A percentile compares a stretch with the other conserved stretches of the same genome.
Conservation (phyloP, 2,329 filamentous ascomycete genomes). For the Aspergillus calidoustus region DNA sequence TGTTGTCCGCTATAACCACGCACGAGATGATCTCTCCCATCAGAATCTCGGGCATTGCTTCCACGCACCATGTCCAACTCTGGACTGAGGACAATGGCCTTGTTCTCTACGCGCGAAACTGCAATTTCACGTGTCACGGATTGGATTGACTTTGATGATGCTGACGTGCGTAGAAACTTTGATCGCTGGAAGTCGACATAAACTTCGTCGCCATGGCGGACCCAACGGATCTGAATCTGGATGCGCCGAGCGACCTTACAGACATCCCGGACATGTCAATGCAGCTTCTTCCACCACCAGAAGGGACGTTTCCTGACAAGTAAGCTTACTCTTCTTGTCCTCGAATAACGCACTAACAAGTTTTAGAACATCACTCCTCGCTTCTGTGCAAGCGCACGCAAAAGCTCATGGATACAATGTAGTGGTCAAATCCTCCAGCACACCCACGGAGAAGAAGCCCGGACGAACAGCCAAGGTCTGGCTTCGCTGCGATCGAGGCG, state of each 20-base stretch:
- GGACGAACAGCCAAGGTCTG: conserved; percentile 50
- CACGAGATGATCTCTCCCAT: conserved; percentile 32
- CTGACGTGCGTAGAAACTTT: conserved; percentile 28
- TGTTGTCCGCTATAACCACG: conserved; percentile 41
- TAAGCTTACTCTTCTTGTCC: conserved; percentile 24
- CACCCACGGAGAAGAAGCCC: conserved; percentile 51
- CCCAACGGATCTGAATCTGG: conserved; percentile 48
- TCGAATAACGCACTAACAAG: conserved; percentile 15
- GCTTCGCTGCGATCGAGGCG: conserved; percentile 51
- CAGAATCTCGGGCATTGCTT: conserved; percentile 36
- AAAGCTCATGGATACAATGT: conserved; percentile 51
- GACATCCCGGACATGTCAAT: conserved; percentile 50
- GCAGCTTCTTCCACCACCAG: conserved; percentile 47
- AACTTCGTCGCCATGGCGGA: conserved; percentile 43
- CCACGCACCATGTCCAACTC: conserved; percentile 40
- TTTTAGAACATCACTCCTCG: conserved; percentile 39
- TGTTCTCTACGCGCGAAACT: not conserved
- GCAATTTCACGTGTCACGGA: not conserved
- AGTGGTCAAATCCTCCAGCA: conserved; percentile 52
- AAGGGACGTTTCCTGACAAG: conserved; percentile 52
- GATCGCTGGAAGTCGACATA: conserved; percentile 21
- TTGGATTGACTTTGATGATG: conserved; percentile 20
- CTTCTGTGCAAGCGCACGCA: conserved; percentile 47
- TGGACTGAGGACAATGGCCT: conserved; percentile 12
- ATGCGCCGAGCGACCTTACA: conserved; percentile 51